These are phyloP conservation scores for Aspergillus melleus DNA, from an alignment of 2,329 filamentous ascomycete genomes.

Conservation along the genomic window DNA sequence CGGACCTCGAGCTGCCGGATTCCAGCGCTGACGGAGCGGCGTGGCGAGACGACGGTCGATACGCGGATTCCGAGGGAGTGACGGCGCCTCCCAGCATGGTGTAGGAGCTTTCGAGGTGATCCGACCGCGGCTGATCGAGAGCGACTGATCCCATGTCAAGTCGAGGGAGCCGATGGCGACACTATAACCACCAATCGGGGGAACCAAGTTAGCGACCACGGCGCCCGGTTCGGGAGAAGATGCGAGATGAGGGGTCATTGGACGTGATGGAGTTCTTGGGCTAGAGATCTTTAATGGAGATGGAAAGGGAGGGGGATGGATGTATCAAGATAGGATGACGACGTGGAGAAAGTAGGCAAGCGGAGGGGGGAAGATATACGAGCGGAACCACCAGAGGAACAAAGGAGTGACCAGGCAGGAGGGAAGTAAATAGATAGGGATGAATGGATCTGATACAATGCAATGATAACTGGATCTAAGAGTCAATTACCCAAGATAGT, in stretches of 20 bases:
- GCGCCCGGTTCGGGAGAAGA: conserved; percentile 1
- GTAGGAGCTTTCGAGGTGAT: conserved; percentile 69
- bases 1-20: conserved; percentile 31
- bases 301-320: too few relatives aligned
- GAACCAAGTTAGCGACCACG: conserved; percentile 17
- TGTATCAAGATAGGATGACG: too few relatives aligned
- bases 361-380: too few relatives aligned
- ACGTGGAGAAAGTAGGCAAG: neutral
- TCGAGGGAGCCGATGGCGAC: conserved; percentile 13
- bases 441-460: neutral
- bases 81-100: conserved; percentile 61
- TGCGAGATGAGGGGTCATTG: conserved; percentile 8
- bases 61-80: conserved; percentile 40
- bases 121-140: conserved; percentile 69
- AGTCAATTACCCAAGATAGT: neutral
- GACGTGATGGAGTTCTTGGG: neutral
- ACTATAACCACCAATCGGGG: conserved; percentile 12
- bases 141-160: conserved; percentile 63
- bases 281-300: neutral
- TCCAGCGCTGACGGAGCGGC: conserved; percentile 26
- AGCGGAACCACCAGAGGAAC: neutral
- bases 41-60: conserved; percentile 30
- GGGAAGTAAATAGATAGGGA: neutral
- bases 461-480: neutral
- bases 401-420: too few relatives aligned